These are phyloP conservation scores for Calocera viscosa DNA, from an alignment of 768 basidiomycete species.

Conservation along the genomic window DNA sequence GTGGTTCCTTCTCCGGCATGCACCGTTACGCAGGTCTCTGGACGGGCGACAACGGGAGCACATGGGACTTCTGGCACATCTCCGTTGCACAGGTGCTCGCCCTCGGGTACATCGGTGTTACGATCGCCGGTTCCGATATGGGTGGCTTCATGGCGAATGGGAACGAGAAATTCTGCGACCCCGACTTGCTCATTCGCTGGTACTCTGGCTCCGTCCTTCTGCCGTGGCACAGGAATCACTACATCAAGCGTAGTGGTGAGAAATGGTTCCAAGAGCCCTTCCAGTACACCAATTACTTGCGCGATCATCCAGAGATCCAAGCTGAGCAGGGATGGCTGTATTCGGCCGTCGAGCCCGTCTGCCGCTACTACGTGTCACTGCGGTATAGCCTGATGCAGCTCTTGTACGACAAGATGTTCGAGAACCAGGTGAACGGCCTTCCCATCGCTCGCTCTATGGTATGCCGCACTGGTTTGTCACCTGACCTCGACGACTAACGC, in stretches of 20 bases:
- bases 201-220: not conserved
- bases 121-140: slow-evolving; percentile 1
- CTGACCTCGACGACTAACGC: not conserved
- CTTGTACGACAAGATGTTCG: slow-evolving; percentile 5
- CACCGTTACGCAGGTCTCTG: not conserved
- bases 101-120: slow-evolving; percentile 7
- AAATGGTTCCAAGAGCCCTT: slow-evolving; percentile 5
- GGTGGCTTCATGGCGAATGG: slow-evolving; percentile 1
- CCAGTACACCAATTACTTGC: slow-evolving; percentile 2
- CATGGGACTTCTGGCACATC: slow-evolving; percentile 8
- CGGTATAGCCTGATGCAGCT: slow-evolving; percentile 1
- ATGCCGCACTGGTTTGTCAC: not conserved
- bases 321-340: not conserved
- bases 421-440: not conserved
- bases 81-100: slow-evolving; percentile 7
- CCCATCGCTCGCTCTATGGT: slow-evolving; percentile 3
- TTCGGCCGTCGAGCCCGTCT: not conserved
- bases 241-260: slow-evolving; percentile 4
- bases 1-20: slow-evolving; percentile 3
- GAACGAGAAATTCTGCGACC: not conserved
- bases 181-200: not conserved
- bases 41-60: not conserved
- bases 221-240: slow-evolving; percentile 4
- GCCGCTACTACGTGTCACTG: not conserved
- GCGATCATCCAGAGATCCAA: not conserved